phyloP scores from a whole-genome alignment of 768 basidiomycete genomes.

The Lactarius psammicola region DNA sequence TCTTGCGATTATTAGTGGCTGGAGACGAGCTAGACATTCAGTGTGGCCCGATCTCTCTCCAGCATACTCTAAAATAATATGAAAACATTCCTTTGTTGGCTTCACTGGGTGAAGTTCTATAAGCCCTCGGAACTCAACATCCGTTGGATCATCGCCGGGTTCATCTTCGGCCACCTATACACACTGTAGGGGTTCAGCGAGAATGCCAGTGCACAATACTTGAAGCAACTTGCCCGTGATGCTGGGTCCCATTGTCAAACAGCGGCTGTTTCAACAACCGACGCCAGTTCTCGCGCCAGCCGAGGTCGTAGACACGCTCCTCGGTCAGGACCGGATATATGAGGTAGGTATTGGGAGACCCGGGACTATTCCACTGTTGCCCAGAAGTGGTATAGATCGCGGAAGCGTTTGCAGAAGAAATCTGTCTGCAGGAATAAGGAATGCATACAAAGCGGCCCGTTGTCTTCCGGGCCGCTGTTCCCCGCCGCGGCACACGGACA shows the following conservation, averaged over 20 bases:
- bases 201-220: not conserved
- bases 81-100: not conserved
- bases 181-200: not conserved
- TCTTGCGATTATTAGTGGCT: not conserved
- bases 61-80: not conserved
- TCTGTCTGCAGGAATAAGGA: not conserved
- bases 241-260: constrained; percentile 5
- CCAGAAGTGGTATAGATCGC: constrained; percentile 4
- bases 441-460: constrained; percentile 23
- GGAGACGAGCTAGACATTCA: not conserved
- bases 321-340: constrained; percentile 16
- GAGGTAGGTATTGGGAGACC: not conserved
- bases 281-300: constrained; percentile 29
- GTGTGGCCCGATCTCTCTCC: not conserved
- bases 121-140: constrained; percentile 10
- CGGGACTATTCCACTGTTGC: not conserved
- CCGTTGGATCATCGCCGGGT: constrained; percentile 25
- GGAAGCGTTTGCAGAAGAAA: constrained; percentile 12
- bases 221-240: constrained; percentile 12
- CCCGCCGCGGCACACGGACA: not conserved
- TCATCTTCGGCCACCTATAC: constrained; percentile 29
- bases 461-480: not conserved
- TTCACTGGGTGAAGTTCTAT: too few species aligned
- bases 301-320: constrained; percentile 29
- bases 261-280: constrained; percentile 17